phyloP scores from a whole-genome alignment of 1,284 basidiomycete genomes.

The Anthracocystis panici-leucophaei region DNA sequence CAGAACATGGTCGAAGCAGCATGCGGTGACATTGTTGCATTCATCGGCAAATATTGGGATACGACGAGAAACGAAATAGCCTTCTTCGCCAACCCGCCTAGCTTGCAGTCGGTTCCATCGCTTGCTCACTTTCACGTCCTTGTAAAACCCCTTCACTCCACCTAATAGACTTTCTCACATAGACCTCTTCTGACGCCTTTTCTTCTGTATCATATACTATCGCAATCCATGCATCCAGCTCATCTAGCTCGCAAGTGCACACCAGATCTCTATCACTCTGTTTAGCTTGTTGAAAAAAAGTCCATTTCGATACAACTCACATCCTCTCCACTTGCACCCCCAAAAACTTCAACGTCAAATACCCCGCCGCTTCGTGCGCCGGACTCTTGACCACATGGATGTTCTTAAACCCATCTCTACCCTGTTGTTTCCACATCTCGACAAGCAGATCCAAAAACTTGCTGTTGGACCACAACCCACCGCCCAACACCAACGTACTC shows the following conservation, averaged over 20 bases:
- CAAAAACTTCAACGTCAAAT: conserved; percentile 34
- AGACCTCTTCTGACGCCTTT: background rate
- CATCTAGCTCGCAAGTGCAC: background rate
- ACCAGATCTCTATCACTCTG: background rate
- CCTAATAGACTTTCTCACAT: background rate
- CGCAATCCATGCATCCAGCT: conserved; percentile 4
- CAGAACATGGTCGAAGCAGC: background rate
- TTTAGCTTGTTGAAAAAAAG: background rate
- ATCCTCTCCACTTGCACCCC: background rate
- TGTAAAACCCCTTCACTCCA: background rate
- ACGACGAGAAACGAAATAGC: background rate
- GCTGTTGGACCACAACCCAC: conserved; percentile 58
- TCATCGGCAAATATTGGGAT: conserved; percentile 28
- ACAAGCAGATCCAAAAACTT: conserved; percentile 49
- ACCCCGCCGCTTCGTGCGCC: conserved; percentile 53
- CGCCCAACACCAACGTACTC: conserved; percentile 57
- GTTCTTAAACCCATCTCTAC: conserved; percentile 45
- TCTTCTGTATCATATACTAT: conserved; percentile 12
- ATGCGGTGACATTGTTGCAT: conserved; percentile 2
- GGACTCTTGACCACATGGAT: conserved; percentile 56
- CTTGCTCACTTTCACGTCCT: conserved; percentile 43
- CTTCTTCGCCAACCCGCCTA: conserved; percentile 44
- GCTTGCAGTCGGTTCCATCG: conserved; percentile 33
- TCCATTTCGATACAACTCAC: conserved; percentile 5
- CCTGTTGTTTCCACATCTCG: conserved; percentile 27